These are phyloP conservation scores for Colletotrichum sp. DNA, from an alignment of 2,329 filamentous ascomycete genomes.

Conservation along the genomic window DNA sequence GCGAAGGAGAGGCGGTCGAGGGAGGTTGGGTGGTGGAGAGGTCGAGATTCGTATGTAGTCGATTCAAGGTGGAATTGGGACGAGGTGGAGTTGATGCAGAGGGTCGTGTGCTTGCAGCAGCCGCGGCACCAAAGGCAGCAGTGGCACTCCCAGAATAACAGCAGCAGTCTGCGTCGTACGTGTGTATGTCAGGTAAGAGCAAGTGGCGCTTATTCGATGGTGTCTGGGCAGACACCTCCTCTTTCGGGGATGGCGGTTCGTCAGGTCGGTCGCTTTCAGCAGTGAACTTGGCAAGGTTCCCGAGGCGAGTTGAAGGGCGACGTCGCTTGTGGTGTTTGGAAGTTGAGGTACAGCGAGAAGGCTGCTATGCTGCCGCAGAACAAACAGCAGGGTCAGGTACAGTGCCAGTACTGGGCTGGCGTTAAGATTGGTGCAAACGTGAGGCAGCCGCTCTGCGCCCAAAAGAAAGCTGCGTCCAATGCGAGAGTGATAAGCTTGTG, in stretches of 20 bases:
- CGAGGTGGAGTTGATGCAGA: constrained; percentile 12
- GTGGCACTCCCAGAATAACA: not conserved
- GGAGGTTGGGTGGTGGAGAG: not conserved
- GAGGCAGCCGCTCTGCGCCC: constrained; percentile 12
- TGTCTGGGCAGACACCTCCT: constrained; percentile 12
- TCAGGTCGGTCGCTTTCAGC: constrained; percentile 12
- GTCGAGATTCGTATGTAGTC: constrained; percentile 15
- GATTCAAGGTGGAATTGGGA: constrained; percentile 20
- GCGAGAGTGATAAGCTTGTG: constrained; percentile 18
- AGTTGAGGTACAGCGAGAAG: not conserved
- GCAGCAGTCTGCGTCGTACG: constrained; percentile 16
- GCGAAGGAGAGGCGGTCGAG: not conserved
- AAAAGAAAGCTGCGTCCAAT: constrained; percentile 1
- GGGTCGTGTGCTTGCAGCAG: constrained; percentile 17
- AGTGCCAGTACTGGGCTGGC: not conserved
- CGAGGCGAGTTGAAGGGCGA: not conserved
- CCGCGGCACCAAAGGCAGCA: constrained; percentile 13
- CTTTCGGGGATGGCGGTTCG: constrained; percentile 20
- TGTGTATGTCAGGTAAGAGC: constrained; percentile 4
- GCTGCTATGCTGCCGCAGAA: not conserved
- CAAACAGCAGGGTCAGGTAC: not conserved
- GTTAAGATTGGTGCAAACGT: not conserved
- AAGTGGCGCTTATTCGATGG: constrained; percentile 18
- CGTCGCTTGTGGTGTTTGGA: not conserved
- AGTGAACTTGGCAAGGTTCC: constrained; percentile 6